Conservation (phyloP, 2,329 filamentous ascomycete species). For the Cercospora sp. region DNA sequence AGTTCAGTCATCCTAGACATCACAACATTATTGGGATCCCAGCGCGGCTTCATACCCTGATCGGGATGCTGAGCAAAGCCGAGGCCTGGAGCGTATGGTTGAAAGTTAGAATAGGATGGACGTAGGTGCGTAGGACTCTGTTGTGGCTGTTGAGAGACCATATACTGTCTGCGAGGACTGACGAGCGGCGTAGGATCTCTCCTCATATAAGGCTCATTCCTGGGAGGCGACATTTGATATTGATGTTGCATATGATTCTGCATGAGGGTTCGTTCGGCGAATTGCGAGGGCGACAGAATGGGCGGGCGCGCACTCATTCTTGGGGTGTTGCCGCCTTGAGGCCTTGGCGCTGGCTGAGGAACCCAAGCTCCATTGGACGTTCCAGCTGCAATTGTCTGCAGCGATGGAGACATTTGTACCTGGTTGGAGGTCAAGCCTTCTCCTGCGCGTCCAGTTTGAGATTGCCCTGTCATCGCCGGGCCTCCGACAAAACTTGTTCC, state of each 20-base stretch:
- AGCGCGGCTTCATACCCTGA: neutral
- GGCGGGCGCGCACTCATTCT: neutral
- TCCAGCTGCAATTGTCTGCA: neutral
- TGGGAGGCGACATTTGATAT: neutral
- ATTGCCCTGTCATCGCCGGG: neutral
- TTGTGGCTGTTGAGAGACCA: neutral
- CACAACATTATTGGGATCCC: neutral
- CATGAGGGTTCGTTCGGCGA: neutral
- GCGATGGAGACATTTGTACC: neutral
- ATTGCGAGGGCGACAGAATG: neutral
- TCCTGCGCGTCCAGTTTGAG: neutral
- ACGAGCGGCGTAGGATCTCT: neutral
- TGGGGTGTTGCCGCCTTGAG: neutral
- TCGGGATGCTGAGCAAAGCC: neutral
- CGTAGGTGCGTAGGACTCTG: neutral
- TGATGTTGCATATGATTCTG: neutral
- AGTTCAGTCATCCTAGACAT: neutral
- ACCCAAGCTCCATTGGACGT: neutral
- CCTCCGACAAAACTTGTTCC: neutral
- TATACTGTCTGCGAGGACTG: neutral
- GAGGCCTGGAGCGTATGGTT: neutral
- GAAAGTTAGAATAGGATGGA: neutral
- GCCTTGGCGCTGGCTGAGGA: neutral
- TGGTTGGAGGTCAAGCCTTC: neutral
- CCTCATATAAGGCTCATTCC: neutral